Base-by-base conservation (phyloP, 345 rosid species). In the Linum lewisii region DNA sequence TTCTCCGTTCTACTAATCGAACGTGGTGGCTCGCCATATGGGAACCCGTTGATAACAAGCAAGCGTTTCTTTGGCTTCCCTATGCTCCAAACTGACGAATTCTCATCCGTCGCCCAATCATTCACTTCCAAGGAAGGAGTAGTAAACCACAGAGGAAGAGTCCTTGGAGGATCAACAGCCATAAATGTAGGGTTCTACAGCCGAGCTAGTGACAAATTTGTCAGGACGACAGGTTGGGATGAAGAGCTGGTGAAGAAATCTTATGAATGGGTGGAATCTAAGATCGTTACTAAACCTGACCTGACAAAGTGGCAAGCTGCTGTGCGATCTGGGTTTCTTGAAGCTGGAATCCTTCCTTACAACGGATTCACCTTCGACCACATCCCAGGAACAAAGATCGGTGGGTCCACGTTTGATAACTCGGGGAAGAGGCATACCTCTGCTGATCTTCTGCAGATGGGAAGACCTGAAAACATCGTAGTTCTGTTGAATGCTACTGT, bases 171-270 rank as follows among this genome's bases (percentile, higher is more conserved):
- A 61, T 84, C 89, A 0, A 76, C 86, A 0, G 82, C 87, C 11
- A 84, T 89, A 66, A 82, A 84, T 59, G 97, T 91, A 0, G 95
- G 84, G 11, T 86, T 84, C 54, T 89, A 81, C 61, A 78, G 95
- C 63, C 72, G 95, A 77, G 91, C 95, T 18, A 86, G 89, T 49
- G 32, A 66, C 1, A 78, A 69, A 23, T 88, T 79, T 68, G 73
- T 86, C 14, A 65, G 65, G 57, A 73, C 66, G 53, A 75, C 69
- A 20, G 82, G 85, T 13, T 87, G 94, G 95, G 80, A 82, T 42
- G 73, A 78, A 37, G 76, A 73, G 51, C 66, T 73, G 13, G 89
- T 87, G 49, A 75, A 79, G 60, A 82, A 81, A 2, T 81, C 90
- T 54, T 80, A 87, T 42, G 57, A 72, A 58, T 85, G 91, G 94